Percentiles rank a stretch among this genome's conserved stretches.
Evolutionary conservation across 768 basidiomycete genomes (phyloP).

Genomic region (Rhizopogon vulgaris): DNA sequence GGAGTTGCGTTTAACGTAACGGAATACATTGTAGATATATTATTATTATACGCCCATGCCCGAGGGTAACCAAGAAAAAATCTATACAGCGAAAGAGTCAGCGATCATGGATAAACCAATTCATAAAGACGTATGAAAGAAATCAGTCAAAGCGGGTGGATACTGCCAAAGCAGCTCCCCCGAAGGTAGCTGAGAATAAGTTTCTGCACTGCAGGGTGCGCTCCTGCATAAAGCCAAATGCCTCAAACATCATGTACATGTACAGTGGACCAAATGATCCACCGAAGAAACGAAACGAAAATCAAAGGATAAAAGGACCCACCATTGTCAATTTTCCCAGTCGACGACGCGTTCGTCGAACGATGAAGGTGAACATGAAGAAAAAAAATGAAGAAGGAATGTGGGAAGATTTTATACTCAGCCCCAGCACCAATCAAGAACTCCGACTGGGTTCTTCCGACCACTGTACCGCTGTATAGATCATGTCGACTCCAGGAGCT

Average conservation of each 20-base stretch:
- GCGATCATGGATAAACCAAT: background rate
- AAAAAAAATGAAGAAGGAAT: conserved; percentile 4
- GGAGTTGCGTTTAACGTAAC: too few species aligned
- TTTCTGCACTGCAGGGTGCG: conserved; percentile 72
- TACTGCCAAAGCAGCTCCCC: conserved; percentile 39
- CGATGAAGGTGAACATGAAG: conserved; percentile 5
- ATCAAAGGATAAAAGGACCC: conserved; percentile 8
- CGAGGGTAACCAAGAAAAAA: background rate
- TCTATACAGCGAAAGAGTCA: conserved; percentile 14
- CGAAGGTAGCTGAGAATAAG: conserved; percentile 87
- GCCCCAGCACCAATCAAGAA: conserved; percentile 4
- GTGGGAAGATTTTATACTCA: conserved; percentile 17
- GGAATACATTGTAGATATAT: background rate
- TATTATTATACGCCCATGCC: background rate
- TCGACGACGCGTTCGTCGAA: background rate
- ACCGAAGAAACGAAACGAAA: background rate
- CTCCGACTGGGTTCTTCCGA: conserved; percentile 22
- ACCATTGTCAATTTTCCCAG: conserved; percentile 11
- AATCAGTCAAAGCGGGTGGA: conserved; percentile 42
- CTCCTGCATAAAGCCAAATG: conserved; percentile 85
- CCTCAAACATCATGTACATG: conserved; percentile 83
- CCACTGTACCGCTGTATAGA: conserved; percentile 15
- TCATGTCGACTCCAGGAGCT: conserved; percentile 25
- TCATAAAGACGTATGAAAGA: background rate
- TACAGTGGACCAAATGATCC: background rate